These are phyloP conservation scores for Ulvella scutata DNA, from an alignment of 139 green algal genomes.

Conservation along the genomic window DNA sequence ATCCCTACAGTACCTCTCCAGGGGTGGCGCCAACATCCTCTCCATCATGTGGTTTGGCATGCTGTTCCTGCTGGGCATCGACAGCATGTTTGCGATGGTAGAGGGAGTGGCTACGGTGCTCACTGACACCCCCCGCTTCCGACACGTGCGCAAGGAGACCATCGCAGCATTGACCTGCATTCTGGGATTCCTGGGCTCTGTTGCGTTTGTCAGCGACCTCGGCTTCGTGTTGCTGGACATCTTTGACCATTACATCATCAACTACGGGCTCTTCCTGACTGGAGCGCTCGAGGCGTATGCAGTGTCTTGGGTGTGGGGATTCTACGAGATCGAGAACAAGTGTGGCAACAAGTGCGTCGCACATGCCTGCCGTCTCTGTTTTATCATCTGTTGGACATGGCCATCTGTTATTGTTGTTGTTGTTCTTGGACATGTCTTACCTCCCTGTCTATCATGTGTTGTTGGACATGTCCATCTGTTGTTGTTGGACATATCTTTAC, in stretches of 20 bases:
- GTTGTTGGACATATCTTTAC: too few relatives aligned
- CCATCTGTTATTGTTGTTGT: too few relatives aligned
- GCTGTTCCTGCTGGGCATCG: conserved; percentile 12
- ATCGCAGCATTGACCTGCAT: neutral
- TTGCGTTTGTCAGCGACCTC: neutral
- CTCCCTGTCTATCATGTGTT: too few relatives aligned
- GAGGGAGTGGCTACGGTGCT: conserved; percentile 8
- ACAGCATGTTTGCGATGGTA: conserved; percentile 9
- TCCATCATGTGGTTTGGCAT: conserved; percentile 8
- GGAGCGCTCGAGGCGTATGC: neutral
- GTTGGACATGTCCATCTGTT: too few relatives aligned
- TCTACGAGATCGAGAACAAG: neutral
- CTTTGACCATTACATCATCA: conserved; percentile 7
- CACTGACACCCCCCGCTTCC: conserved; percentile 7
- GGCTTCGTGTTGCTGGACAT: neutral
- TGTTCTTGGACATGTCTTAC: too few relatives aligned
- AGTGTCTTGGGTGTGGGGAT: neutral
- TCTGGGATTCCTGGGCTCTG: neutral
- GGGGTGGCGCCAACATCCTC: conserved; percentile 6
- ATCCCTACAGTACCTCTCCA: neutral
- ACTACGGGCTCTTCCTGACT: neutral
- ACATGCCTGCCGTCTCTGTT: neutral
- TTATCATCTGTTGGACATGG: too few relatives aligned
- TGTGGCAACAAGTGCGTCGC: neutral
- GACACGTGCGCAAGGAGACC: conserved; percentile 1